phyloP scores from a whole-genome alignment of 176 grass and related monocot species.

The Elaeis guineensis region DNA sequence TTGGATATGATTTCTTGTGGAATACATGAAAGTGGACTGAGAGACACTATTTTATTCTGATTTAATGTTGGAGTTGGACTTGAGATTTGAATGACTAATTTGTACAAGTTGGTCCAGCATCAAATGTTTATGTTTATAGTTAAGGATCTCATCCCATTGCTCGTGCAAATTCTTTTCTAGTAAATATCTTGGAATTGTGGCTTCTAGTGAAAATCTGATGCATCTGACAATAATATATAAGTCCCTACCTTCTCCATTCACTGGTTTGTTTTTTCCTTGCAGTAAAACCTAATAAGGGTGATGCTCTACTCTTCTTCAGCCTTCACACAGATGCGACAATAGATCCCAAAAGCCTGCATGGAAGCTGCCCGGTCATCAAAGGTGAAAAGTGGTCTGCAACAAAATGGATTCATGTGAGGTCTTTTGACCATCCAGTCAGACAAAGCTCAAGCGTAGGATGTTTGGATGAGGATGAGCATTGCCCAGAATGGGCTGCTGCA shows the following conservation, averaged over 20 bases:
- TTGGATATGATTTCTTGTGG: too few relatives aligned
- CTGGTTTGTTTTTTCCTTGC: neutral
- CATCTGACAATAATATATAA: neutral
- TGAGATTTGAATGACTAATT: too few relatives aligned
- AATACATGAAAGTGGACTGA: too few relatives aligned
- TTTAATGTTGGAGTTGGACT: too few relatives aligned
- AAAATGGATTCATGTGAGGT: conserved; percentile 46
- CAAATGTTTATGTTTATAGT: too few relatives aligned
- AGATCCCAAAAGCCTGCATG: conserved; percentile 33
- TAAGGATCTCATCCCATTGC: too few relatives aligned
- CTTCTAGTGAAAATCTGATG: neutral
- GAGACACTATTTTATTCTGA: too few relatives aligned
- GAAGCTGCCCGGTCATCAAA: conserved; percentile 41
- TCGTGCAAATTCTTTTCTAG: too few relatives aligned
- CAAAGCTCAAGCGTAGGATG: neutral
- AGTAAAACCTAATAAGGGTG: conserved; percentile 57
- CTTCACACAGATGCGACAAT: conserved; percentile 30
- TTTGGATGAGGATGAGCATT: neutral
- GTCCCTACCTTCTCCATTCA: neutral
- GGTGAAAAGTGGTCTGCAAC: conserved; percentile 59
- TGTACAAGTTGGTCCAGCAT: too few relatives aligned
- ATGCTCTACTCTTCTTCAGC: conserved; percentile 54
- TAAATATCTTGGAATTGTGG: too few relatives aligned
- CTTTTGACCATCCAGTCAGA: conserved; percentile 10
- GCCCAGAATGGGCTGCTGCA: neutral